Base-by-base conservation (phyloP, 1,284 basidiomycete species). In the Tranzscheliella williamsii region DNA sequence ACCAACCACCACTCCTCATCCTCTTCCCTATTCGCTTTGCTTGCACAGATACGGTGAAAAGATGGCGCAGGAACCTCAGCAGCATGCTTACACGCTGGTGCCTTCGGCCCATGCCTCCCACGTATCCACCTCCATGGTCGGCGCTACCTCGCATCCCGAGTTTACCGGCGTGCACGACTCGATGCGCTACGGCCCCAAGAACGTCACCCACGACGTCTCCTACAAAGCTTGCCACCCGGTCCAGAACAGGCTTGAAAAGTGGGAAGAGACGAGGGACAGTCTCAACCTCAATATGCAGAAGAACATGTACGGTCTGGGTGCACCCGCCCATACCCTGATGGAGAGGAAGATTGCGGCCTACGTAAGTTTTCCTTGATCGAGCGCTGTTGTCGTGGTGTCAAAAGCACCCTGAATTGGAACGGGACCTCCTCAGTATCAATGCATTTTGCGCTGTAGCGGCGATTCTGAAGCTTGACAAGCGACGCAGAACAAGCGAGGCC, bases 231-330 rank as follows among this genome's bases (percentile, higher is more conserved):
- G 58, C 33, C 75, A 77, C 34, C 75, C 75, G 4, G 32, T 74
- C 11, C 68, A 76, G 61, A 60, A 72, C 54, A 38, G 75, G n/a
- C 43, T 76, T 17, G 75, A 75, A 43, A 44, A 62, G 26, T 98
- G 94, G 94, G 86, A 91, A 48, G 86, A 86, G 64, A 93, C 93
- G 5, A 91, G 94, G 77, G 87, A 91, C 76, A 88, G 89, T 77
- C 78, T 93, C 48, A 88, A 89, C 78, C 82, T 95, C 54, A 91
- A 85, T 34, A 81, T 95, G 79, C 85, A 91, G 76, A 85, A 93
- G 44, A 87, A 92, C 79, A 79, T 87, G 29, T 89, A 87, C 73
- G 94, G 94, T 29, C 78, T 97, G 63, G 89, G 90, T 67, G 87
- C 89, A 27, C 94, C 94, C 5, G 84, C 95, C 77, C 84, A 92